These are phyloP conservation scores for Penicillium decumbens DNA, from an alignment of 2,329 filamentous ascomycete species.

Conservation along the genomic window DNA sequence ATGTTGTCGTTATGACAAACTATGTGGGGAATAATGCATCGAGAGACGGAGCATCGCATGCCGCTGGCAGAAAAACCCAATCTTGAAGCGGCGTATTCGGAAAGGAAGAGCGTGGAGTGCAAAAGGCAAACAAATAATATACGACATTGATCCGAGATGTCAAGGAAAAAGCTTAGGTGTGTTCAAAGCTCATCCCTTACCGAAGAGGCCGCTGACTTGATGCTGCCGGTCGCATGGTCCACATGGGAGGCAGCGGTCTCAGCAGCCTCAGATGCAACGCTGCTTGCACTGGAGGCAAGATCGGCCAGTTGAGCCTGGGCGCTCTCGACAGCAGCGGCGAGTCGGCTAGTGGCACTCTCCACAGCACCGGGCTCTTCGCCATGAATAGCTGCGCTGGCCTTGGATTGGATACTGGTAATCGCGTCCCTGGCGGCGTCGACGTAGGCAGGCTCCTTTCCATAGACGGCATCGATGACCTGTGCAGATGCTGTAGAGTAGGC, in stretches of 20 bases:
- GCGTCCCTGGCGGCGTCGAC: slow-evolving; percentile 51
- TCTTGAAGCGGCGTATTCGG: slow-evolving; percentile 3
- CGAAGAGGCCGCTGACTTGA: slow-evolving; percentile 44
- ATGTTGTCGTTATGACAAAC: slow-evolving; percentile 28
- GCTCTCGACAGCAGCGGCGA: slow-evolving; percentile 33
- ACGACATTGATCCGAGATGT: not conserved
- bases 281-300: slow-evolving; percentile 30
- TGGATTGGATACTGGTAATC: slow-evolving; percentile 52
- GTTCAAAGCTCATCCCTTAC: slow-evolving; percentile 25
- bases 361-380: slow-evolving; percentile 42
- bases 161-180: not conserved
- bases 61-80: slow-evolving; percentile 5
- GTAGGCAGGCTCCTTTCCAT: slow-evolving; percentile 51
- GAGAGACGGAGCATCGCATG: slow-evolving; percentile 16
- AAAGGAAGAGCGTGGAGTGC: slow-evolving; percentile 8
- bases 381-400: slow-evolving; percentile 56
- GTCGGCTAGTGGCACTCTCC: slow-evolving; percentile 30
- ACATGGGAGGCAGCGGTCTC: slow-evolving; percentile 41
- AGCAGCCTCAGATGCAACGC: slow-evolving; percentile 32
- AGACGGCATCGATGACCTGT: slow-evolving; percentile 52
- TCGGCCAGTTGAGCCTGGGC: slow-evolving; percentile 33
- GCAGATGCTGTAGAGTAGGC: slow-evolving; percentile 50
- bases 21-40: slow-evolving; percentile 35
- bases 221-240: slow-evolving; percentile 44
- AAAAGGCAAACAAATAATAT: slow-evolving; percentile 1